Evolutionary conservation across 495 filamentous ascomycete genomes (phyloP).

Genomic region (Talaromyces trachyspermus): DNA sequence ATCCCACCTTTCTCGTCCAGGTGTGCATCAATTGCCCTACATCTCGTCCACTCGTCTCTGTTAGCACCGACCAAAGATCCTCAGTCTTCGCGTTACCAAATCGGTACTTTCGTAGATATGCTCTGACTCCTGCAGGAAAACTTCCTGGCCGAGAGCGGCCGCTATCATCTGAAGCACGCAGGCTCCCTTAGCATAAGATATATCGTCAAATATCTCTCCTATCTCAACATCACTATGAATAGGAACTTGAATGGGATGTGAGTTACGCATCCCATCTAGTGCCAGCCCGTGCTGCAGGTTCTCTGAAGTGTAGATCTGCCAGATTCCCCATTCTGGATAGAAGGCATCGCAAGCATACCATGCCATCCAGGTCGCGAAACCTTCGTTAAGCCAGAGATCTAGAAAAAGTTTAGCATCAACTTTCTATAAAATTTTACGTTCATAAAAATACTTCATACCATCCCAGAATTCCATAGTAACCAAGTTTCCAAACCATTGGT

Average conservation of each 20-base stretch:
- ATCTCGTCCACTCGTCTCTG: slow-evolving; percentile 82
- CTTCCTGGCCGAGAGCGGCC: slow-evolving; percentile 84
- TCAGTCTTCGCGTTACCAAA: slow-evolving; percentile 68
- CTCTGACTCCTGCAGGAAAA: slow-evolving; percentile 84
- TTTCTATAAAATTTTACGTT: too few species aligned
- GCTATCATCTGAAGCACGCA: slow-evolving; percentile 97
- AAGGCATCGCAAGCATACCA: slow-evolving; percentile 58
- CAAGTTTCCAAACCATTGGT: slow-evolving; percentile 98
- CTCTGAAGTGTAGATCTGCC: slow-evolving; percentile 87
- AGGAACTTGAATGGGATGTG: slow-evolving; percentile 93
- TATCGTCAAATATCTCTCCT: slow-evolving; percentile 97
- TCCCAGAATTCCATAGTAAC: slow-evolving; percentile 99
- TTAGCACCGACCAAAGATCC: slow-evolving; percentile 85
- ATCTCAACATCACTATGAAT: slow-evolving; percentile 92
- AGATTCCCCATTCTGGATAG: slow-evolving; percentile 97
- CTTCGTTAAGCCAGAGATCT: slow-evolving; percentile 96
- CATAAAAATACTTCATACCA: too few species aligned
- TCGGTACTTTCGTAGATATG: slow-evolving; percentile 90
- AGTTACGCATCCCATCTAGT: slow-evolving; percentile 84
- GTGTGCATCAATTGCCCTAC: slow-evolving; percentile 65
- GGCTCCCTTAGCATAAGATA: slow-evolving; percentile 94
- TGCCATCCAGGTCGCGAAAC: slow-evolving; percentile 87
- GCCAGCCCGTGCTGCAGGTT: slow-evolving; percentile 79
- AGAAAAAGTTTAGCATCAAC: too few species aligned
- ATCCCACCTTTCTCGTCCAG: slow-evolving; percentile 63